These are phyloP conservation scores for Phytophthora hibernalis DNA, from an alignment of 352 stramenopile species.

Conservation along the genomic window DNA sequence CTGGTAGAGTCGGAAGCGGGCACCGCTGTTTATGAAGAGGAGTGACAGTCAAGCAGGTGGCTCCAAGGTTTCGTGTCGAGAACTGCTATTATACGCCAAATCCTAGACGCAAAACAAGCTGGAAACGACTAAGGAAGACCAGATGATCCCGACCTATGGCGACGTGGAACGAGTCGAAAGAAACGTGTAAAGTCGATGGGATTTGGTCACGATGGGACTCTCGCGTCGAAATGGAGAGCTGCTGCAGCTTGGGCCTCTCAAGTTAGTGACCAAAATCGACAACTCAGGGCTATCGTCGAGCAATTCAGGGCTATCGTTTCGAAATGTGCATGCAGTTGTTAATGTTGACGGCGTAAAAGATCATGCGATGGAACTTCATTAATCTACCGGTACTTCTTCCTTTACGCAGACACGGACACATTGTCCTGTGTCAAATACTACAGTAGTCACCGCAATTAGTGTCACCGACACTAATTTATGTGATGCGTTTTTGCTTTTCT, in stretches of 20 bases:
- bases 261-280: no score
- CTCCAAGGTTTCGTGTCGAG: neutral
- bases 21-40: conserved; percentile 25
- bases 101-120: conserved; percentile 37
- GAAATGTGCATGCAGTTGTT: no score
- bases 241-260: no score
- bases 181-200: conserved; percentile 13
- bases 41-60: conserved; percentile 10
- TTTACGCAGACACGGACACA: no score
- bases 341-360: neutral
- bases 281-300: neutral
- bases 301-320: no score
- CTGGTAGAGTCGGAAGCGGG: neutral
- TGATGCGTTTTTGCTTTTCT: no score
- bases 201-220: conserved; percentile 12
- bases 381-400: conserved; percentile 3
- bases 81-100: conserved; percentile 18
- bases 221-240: no score
- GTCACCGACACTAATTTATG: no score
- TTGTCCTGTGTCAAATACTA: neutral
- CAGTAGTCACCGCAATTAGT: no score
- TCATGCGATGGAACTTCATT: neutral
- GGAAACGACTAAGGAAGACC: conserved; percentile 22
- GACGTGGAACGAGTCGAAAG: conserved; percentile 10
- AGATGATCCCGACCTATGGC: conserved; percentile 9